These are phyloP conservation scores for Penicillium sp. DNA, from an alignment of 2,329 filamentous ascomycete genomes.

Conservation along the genomic window DNA sequence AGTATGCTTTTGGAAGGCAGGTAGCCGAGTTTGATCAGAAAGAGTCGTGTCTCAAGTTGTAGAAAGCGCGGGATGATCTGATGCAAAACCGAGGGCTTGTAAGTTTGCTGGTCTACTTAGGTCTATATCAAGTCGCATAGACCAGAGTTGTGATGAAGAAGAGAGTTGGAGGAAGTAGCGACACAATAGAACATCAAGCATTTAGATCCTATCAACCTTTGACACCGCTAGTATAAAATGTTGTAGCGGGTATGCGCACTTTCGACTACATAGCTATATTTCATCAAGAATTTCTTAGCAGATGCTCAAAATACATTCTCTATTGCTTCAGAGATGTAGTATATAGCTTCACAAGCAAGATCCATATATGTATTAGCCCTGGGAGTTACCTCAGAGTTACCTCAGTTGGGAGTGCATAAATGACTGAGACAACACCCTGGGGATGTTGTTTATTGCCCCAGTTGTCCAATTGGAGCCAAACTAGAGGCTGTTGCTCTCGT, in stretches of 20 bases:
- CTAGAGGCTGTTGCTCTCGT: background rate
- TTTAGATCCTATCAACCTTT: background rate
- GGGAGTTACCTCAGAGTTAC: background rate
- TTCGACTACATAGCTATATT: background rate
- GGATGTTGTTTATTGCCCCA: background rate
- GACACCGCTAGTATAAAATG: background rate
- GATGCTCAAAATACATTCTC: too few relatives aligned
- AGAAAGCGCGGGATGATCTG: background rate
- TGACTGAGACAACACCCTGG: background rate
- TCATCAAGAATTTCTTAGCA: background rate
- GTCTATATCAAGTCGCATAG: background rate
- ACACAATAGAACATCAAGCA: background rate
- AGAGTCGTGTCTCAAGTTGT: background rate
- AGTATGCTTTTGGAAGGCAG: background rate
- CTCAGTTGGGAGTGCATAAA: background rate
- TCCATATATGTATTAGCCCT: background rate
- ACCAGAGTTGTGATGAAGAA: background rate
- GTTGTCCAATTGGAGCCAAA: background rate
- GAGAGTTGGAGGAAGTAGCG: background rate
- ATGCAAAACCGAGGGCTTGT: background rate
- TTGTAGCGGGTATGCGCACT: background rate
- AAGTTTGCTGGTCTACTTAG: background rate
- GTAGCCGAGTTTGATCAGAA: background rate
- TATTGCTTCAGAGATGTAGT: background rate
- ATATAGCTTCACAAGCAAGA: background rate